Conservation (phyloP, 2,329 filamentous ascomycete species). For the Cladosporium sp. region DNA sequence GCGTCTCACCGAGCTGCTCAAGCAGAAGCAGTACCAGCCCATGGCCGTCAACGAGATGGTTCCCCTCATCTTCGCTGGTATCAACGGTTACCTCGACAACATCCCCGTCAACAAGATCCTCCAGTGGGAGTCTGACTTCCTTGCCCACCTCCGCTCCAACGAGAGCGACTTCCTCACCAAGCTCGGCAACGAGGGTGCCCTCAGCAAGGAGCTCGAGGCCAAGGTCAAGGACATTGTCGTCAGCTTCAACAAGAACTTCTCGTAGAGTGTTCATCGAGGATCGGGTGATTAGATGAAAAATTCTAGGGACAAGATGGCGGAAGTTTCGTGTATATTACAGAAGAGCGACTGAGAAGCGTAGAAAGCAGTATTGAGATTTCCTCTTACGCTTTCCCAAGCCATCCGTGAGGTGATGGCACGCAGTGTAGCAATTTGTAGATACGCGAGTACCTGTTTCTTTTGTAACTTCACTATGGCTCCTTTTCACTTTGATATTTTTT, state of each 20-base stretch:
- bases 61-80: constrained; percentile 97
- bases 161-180: constrained; percentile 74
- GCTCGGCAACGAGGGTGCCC: constrained; percentile 90
- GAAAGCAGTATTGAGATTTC: constrained; percentile 13
- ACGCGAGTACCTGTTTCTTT: constrained; percentile 24
- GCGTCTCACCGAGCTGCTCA: constrained; percentile 95
- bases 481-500: not conserved
- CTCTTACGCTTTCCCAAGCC: constrained; percentile 13
- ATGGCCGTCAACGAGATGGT: constrained; percentile 99
- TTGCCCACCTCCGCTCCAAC: constrained; percentile 85
- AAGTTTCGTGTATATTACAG: constrained; percentile 29
- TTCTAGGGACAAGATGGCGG: constrained; percentile 11
- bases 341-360: constrained; percentile 20
- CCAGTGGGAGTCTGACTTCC: constrained; percentile 90
- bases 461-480: constrained; percentile 9
- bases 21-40: constrained; percentile 99
- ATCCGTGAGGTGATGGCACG: constrained; percentile 10
- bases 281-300: constrained; percentile 12
- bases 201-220: constrained; percentile 89
- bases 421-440: constrained; percentile 23
- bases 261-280: constrained; percentile 28
- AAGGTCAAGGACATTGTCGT: constrained; percentile 70
- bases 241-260: constrained; percentile 92
- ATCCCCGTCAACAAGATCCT: constrained; percentile 89
- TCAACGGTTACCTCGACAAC: constrained; percentile 88